Evolutionary conservation across 1,284 basidiomycete species (phyloP).

Genomic region (Rhodotorula sp.): DNA sequence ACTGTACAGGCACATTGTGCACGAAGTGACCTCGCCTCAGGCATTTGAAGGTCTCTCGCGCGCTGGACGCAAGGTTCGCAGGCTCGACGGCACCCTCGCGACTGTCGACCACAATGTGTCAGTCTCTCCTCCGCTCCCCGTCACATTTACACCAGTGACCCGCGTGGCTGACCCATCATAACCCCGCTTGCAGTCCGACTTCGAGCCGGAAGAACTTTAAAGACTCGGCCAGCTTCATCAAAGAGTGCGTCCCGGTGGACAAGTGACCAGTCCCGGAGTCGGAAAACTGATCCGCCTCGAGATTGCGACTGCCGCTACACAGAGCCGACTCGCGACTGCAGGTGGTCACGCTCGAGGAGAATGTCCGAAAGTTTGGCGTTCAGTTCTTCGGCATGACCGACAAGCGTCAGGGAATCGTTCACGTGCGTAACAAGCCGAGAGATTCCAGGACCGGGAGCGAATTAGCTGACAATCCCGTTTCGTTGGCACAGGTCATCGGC

Average conservation of each 20-base stretch:
- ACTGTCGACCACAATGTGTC: constrained; percentile 83
- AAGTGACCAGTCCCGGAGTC: background rate
- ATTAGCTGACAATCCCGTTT: background rate
- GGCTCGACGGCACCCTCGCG: constrained; percentile 89
- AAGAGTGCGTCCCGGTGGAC: constrained; percentile 53
- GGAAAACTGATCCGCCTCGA: background rate
- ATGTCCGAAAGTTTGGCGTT: constrained; percentile 90
- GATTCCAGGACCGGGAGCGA: background rate
- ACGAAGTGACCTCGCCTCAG: constrained; percentile 94
- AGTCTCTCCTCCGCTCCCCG: background rate
- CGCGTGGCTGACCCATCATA: background rate
- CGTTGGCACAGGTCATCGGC: constrained; percentile 65
- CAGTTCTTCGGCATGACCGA: constrained; percentile 76
- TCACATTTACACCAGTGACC: background rate
- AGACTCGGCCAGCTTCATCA: constrained; percentile 72
- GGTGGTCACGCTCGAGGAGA: constrained; percentile 84
- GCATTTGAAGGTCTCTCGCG: constrained; percentile 89
- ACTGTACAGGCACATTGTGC: constrained; percentile 75
- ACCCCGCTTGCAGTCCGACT: constrained; percentile 58
- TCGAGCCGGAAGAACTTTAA: constrained; percentile 80
- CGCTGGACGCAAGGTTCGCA: constrained; percentile 75
- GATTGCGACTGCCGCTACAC: background rate
- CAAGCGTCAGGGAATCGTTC: constrained; percentile 72
- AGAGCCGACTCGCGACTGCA: constrained; percentile 84
- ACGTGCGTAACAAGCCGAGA: constrained; percentile 51